Base-by-base conservation (phyloP, 768 basidiomycete genomes). In the Leccinum aurantiacum region DNA sequence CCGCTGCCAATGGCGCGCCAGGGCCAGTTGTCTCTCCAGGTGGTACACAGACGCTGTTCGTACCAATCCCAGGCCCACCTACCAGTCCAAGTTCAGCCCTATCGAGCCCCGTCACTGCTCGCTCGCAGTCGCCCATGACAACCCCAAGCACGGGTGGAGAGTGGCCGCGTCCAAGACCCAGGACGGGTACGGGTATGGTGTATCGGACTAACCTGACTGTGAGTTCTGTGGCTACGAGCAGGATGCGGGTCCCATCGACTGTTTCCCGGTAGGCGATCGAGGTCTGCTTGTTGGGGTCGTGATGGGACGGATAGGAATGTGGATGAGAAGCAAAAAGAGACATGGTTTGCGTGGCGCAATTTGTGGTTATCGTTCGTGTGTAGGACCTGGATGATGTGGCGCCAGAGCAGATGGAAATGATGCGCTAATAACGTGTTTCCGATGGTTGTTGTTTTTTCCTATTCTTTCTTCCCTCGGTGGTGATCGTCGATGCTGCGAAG, bases 141-240 rank as follows among this genome's bases (percentile, higher is more conserved):
- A 69, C 65, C 58, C 25, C 68, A 9, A 63, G 56, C 22, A 29
- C 57, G 9, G 31, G 37, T 44, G 61, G 53, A 19, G 71, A 69
- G 35, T 29, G 65, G 53, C 63, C 67, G 4, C 73, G 77, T 15
- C 84, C 83, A 19, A 81, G 75, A 62, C 86, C 87, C 10, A 72
- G 87, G 29, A 88, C 82, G 10, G 87, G 87, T 6, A 86, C 87
- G 11, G 87, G 87, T n/a, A 89, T 89, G 87, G 73, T 77, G 38
- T 89, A 89, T 66, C 77, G 82, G 49, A 82, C 75, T 38, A 72
- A 69, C 33, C 33, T 71, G 53, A 59, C 59, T 35, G 60, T 59
- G 22, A 54, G 48, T 15, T 50, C 66, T 29, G 54, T 51, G 13
- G 52, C 77, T 71, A 71, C 77, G 69, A 67, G 65, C 14, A 71